phyloP scores from a whole-genome alignment of 306 rosid genomes.

The Arachis hypogaea region DNA sequence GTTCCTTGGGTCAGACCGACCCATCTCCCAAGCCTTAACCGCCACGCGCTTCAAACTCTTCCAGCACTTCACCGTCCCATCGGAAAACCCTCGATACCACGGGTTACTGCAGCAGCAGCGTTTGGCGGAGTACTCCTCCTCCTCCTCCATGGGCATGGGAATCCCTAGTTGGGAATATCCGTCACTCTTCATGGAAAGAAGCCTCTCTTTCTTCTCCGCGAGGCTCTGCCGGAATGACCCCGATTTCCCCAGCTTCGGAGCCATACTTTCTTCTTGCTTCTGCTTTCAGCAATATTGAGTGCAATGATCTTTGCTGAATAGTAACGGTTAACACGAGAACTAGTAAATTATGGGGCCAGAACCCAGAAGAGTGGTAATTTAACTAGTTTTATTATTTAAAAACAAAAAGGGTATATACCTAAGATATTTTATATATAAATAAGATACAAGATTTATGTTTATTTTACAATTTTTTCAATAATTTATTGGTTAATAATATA shows the following conservation, averaged over 20 bases:
- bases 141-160: constrained; percentile 24
- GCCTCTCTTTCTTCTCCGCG: constrained; percentile 65
- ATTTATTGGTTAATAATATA: no score
- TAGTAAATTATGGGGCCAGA: no score
- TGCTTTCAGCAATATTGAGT: neutral
- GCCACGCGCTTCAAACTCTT: constrained; percentile 39
- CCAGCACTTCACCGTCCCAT: constrained; percentile 33
- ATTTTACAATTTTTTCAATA: no score
- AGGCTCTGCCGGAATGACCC: constrained; percentile 72
- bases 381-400: no score
- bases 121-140: constrained; percentile 18
- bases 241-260: constrained; percentile 40
- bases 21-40: constrained; percentile 60
- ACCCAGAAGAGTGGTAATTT: no score
- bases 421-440: no score
- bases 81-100: constrained; percentile 41
- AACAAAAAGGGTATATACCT: no score
- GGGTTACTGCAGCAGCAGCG: constrained; percentile 27
- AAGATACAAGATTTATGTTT: no score
- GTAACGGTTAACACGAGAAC: no score
- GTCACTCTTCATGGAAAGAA: constrained; percentile 50
- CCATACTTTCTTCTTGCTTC: constrained; percentile 38
- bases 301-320: no score
- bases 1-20: constrained; percentile 83
- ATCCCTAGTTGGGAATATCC: constrained; percentile 53